phyloP scores from a whole-genome alignment of 2,329 filamentous ascomycete species.

The Neonectria hederae region DNA sequence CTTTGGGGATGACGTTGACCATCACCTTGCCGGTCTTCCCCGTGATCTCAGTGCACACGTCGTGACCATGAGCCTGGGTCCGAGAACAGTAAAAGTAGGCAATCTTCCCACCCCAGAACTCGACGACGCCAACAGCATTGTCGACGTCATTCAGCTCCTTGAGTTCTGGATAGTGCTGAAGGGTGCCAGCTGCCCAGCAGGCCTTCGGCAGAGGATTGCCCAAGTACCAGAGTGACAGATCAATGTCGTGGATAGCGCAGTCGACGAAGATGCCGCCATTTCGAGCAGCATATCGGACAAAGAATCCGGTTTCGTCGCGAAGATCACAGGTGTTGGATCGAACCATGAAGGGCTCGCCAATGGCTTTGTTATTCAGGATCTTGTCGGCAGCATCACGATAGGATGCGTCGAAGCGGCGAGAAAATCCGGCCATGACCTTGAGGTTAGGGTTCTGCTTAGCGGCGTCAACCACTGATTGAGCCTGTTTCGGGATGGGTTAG shows the following conservation, averaged over 20 bases:
- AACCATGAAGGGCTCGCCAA: conserved; percentile 68
- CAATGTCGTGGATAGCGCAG: conserved; percentile 74
- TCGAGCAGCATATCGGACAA: conserved; percentile 71
- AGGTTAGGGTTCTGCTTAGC: conserved; percentile 63
- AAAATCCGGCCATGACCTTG: conserved; percentile 65
- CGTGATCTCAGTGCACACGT: conserved; percentile 70
- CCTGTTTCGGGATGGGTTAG: conserved; percentile 49
- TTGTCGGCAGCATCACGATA: conserved; percentile 68
- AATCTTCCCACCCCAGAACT: conserved; percentile 71
- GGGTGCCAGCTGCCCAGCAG: conserved; percentile 23
- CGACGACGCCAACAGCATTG: conserved; percentile 62
- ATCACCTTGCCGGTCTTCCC: conserved; percentile 71
- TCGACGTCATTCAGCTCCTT: conserved; percentile 40
- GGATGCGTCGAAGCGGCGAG: conserved; percentile 65
- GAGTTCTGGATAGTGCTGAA: conserved; percentile 40
- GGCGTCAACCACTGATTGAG: conserved; percentile 66
- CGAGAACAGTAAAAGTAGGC: conserved; percentile 71
- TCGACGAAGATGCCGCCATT: conserved; percentile 76
- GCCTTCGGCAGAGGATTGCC: conserved; percentile 29
- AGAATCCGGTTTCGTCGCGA: conserved; percentile 71
- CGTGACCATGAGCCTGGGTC: conserved; percentile 74
- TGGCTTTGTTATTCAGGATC: conserved; percentile 57
- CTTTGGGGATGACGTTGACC: conserved; percentile 66
- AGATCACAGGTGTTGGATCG: conserved; percentile 75
- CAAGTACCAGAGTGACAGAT: conserved; percentile 45